Evolutionary conservation across 2,329 filamentous ascomycete genomes (phyloP).

Genomic region (Chaetomiaceae sp.): DNA sequence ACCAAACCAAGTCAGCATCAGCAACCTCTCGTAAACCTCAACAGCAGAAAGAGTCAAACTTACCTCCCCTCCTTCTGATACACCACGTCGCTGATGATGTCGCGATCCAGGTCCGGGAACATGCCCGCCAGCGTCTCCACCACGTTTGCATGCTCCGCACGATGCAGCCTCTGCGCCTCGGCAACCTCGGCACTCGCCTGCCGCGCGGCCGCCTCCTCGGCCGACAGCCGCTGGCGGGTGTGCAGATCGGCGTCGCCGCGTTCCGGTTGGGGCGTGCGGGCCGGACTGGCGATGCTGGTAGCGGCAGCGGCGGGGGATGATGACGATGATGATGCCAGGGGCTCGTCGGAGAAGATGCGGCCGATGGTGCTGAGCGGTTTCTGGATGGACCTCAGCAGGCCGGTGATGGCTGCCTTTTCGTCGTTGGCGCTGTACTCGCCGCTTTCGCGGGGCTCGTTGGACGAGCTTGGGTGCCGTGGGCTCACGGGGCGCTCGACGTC

Average conservation of each 20-base stretch:
- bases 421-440: constrained; percentile 49
- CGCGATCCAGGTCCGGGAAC: constrained; percentile 92
- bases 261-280: constrained; percentile 32
- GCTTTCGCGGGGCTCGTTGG: constrained; percentile 46
- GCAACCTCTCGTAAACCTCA: too few relatives aligned
- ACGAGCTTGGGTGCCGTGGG: constrained; percentile 51
- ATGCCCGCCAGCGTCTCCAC: constrained; percentile 93
- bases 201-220: constrained; percentile 81
- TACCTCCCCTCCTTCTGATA: constrained; percentile 91
- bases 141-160: constrained; percentile 81
- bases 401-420: constrained; percentile 76
- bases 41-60: constrained; percentile 41
- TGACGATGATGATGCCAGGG: constrained; percentile 33
- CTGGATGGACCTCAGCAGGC: constrained; percentile 85
- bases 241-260: constrained; percentile 33
- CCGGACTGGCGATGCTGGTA: constrained; percentile 35
- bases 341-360: constrained; percentile 79
- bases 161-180: constrained; percentile 76
- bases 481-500: constrained; percentile 37
- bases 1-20: constrained; percentile 17
- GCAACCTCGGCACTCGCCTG: constrained; percentile 88
- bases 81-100: constrained; percentile 95
- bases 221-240: constrained; percentile 50
- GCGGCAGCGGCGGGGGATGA: constrained; percentile 10
- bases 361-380: constrained; percentile 87